Conservation (phyloP, 2,329 filamentous ascomycete species). For the Botrytis sinoallii region DNA sequence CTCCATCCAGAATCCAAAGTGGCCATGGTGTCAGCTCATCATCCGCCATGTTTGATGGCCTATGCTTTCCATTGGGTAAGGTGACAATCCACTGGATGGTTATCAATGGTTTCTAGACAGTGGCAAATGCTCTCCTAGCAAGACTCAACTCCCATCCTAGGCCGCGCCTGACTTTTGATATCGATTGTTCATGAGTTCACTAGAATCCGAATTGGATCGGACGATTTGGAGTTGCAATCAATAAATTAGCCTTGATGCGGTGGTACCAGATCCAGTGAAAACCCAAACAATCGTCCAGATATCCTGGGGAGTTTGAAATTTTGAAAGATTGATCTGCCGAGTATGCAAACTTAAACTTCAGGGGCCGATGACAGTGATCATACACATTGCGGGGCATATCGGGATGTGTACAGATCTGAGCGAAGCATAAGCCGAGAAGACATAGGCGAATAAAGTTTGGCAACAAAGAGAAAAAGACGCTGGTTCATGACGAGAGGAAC, state of each 20-base stretch:
- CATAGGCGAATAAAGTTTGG: background rate
- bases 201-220: background rate
- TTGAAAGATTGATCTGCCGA: background rate
- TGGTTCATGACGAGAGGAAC: background rate
- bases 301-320: background rate
- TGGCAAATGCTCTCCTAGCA: background rate
- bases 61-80: background rate
- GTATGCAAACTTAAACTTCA: background rate
- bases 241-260: background rate
- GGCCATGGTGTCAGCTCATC: background rate
- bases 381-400: background rate
- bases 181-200: background rate
- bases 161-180: background rate
- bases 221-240: background rate
- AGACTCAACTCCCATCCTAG: background rate
- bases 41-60: background rate
- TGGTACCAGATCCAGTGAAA: background rate
- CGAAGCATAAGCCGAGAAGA: background rate
- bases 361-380: background rate
- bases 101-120: background rate
- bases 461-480: background rate
- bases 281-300: background rate
- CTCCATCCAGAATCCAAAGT: background rate
- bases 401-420: background rate
- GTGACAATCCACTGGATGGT: background rate